These are phyloP conservation scores for Fusarium coffeatum DNA, from an alignment of 2,329 filamentous ascomycete genomes.

Conservation along the genomic window DNA sequence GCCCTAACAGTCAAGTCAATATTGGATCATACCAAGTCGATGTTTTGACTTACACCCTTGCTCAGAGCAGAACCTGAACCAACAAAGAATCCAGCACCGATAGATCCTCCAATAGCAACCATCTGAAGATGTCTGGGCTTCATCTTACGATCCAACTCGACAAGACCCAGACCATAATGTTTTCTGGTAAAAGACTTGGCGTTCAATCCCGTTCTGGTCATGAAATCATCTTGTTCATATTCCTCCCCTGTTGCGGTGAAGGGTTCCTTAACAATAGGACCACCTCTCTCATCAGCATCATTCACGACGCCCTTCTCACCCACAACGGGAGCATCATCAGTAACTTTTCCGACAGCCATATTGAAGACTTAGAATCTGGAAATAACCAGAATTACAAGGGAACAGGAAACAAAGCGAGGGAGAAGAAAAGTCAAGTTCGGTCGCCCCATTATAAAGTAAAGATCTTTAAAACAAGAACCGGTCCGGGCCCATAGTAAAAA, in stretches of 20 bases:
- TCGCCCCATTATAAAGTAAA: slow-evolving; percentile 33
- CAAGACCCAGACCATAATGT: slow-evolving; percentile 40
- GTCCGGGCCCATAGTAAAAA: slow-evolving; percentile 18
- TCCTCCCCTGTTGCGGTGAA: slow-evolving; percentile 26
- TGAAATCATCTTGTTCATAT: slow-evolving; percentile 41
- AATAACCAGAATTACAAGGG: background rate
- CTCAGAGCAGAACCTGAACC: slow-evolving; percentile 65
- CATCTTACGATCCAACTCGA: slow-evolving; percentile 60
- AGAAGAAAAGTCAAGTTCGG: slow-evolving; percentile 11
- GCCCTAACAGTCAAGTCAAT: slow-evolving; percentile 42
- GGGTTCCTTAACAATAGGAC: slow-evolving; percentile 4
- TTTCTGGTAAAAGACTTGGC: slow-evolving; percentile 38
- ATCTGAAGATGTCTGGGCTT: slow-evolving; percentile 70
- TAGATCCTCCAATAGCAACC: slow-evolving; percentile 71
- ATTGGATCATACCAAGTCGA: fast-evolving
- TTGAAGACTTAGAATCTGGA: background rate
- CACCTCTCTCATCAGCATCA: slow-evolving; percentile 18
- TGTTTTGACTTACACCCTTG: slow-evolving; percentile 52
- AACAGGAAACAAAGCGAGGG: background rate
- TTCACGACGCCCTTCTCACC: slow-evolving; percentile 19
- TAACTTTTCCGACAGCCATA: slow-evolving; percentile 30
- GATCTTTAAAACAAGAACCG: slow-evolving; percentile 5
- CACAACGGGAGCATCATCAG: slow-evolving; percentile 5
- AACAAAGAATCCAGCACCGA: slow-evolving; percentile 72
- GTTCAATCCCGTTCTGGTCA: slow-evolving; percentile 46